phyloP scores from a whole-genome alignment of 108 stramenopile genomes.

The Pseudonitzschia delicatissima region DNA sequence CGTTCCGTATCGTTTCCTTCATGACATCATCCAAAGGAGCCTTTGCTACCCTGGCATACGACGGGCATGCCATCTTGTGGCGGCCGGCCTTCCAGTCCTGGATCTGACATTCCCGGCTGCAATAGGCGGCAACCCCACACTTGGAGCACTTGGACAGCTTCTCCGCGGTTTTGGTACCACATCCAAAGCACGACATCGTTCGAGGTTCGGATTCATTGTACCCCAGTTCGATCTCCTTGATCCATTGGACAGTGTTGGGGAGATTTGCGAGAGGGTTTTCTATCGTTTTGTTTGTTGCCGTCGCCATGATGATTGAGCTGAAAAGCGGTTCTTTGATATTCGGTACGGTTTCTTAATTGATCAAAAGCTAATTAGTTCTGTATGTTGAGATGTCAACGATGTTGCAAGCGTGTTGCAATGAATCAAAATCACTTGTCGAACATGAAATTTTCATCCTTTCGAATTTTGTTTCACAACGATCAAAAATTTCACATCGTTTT shows the following conservation, averaged over 20 bases:
- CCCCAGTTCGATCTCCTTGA: slow-evolving; percentile 63
- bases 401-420: neutral
- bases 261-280: slow-evolving; percentile 27
- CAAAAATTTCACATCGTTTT: neutral
- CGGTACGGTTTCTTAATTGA: neutral
- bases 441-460: neutral
- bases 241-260: slow-evolving; percentile 40
- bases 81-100: slow-evolving; percentile 73
- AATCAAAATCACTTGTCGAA: neutral
- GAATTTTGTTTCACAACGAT: neutral
- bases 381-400: neutral
- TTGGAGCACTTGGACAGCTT: slow-evolving; percentile 44
- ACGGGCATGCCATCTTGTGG: slow-evolving; percentile 69
- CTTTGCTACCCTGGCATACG: slow-evolving; percentile 55
- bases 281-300: neutral
- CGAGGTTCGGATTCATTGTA: slow-evolving; percentile 35
- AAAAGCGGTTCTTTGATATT: neutral
- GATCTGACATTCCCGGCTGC: slow-evolving; percentile 71
- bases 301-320: neutral
- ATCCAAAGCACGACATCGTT: slow-evolving; percentile 53
- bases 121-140: slow-evolving; percentile 74
- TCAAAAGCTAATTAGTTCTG: neutral
- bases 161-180: slow-evolving; percentile 28
- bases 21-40: slow-evolving; percentile 44
- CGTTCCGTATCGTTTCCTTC: slow-evolving; percentile 55